These are phyloP conservation scores for Thermomucor indicae-seudaticae DNA, from an alignment of 371 early-diverging fungal genomes.

Conservation along the genomic window DNA sequence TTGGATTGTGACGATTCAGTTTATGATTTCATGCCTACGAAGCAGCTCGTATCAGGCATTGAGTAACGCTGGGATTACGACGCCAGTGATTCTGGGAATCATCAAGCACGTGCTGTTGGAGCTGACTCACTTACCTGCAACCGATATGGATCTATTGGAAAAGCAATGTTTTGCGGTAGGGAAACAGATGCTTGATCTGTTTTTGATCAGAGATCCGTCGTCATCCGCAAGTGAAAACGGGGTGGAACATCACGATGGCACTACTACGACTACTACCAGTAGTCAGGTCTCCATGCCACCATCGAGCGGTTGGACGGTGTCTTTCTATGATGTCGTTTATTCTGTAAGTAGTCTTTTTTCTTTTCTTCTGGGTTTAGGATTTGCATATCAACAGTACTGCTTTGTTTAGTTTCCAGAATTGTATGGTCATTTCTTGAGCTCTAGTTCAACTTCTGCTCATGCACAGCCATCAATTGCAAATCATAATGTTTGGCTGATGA, in stretches of 20 bases:
- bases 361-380: not conserved
- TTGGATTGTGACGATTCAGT: constrained; percentile 40
- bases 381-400: not conserved
- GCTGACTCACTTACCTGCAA: constrained; percentile 29
- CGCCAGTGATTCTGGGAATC: constrained; percentile 32
- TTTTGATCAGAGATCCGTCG: constrained; percentile 21
- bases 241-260: not conserved
- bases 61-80: constrained; percentile 30
- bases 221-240: not conserved
- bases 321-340: constrained; percentile 41
- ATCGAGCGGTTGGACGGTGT: constrained; percentile 19
- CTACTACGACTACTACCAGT: not conserved
- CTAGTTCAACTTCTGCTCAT: constrained; percentile 10
- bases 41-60: constrained; percentile 22
- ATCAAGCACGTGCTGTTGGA: constrained; percentile 41
- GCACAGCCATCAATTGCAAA: constrained; percentile 37
- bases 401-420: constrained; percentile 36
- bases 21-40: constrained; percentile 39
- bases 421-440: constrained; percentile 42
- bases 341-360: no score
- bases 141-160: constrained; percentile 17
- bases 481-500: constrained; percentile 40
- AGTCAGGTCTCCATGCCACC: not conserved
- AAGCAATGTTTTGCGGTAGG: constrained; percentile 33
- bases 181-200: constrained; percentile 32